Evolutionary conservation across 257 asterid genomes (phyloP), one percentile per base, ranked within the genome.

Genomic region (Solanum commersonii): DNA sequence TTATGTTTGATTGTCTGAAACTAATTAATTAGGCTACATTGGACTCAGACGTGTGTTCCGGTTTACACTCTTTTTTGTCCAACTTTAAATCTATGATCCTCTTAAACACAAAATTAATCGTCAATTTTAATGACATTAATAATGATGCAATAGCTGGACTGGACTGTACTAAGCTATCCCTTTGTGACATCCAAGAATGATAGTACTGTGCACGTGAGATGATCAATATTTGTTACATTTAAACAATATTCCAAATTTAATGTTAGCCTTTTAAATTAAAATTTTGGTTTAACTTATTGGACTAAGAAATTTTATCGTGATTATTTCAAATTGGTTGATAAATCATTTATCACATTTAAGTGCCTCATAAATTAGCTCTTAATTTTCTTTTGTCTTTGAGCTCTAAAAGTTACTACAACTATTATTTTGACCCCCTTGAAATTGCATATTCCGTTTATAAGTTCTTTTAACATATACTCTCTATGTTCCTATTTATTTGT

Each of bases 161-260:
- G 38, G 70, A 46, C 22, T 46, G 40, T 82, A 49, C 8, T 31
- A 49, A 29, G 44, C 67, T 3, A 18, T 38, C 71, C 38, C 3
- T 20, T 49, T 82, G 86, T 82, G 86, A 82, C 86, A 82, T 82
- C 86, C 86, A 49, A 82, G 86, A 82, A 82, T 49, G 70, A 82
- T 82, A 49, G 31, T 18, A 49, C 22, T 82, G 42, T 10, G 44
- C 71, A 82, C 71, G 31, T 49, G 86, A 59, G 67, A 59, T 8
- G 67, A 59, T 59, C 67, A 59, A 59, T 59, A 59, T 59, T 59
- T 59, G 67, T 59, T 59, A 20, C 25, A 20, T 8, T 20, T 35
- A 76, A 76, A 76, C 59, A 23, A 23, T 74, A 74, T 38, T 38
- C 34, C 15, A 44, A 78, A 22, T 25, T 8, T 35, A 2, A 35